These are phyloP conservation scores for Picea glauca DNA, from an alignment of 75 land plant species.

Conservation along the genomic window DNA sequence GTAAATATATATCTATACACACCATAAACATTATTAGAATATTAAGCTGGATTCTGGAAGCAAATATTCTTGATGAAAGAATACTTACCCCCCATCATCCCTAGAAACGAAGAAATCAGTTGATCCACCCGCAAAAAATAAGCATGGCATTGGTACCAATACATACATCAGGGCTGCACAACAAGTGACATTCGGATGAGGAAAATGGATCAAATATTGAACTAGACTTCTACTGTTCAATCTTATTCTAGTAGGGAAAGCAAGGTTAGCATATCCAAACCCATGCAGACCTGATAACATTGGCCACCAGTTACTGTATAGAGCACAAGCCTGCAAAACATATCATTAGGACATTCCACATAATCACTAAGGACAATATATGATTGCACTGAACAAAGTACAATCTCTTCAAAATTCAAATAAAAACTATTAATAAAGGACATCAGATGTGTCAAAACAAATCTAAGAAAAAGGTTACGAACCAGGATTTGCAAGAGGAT, in stretches of 20 bases:
- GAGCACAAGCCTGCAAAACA: conserved; percentile 66
- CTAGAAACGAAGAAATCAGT: conserved; percentile 61
- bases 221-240: not conserved
- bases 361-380: not conserved
- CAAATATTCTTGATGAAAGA: not conserved
- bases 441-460: conserved; percentile 1
- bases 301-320: conserved; percentile 91
- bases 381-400: not conserved
- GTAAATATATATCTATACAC: not conserved
- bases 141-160: conserved; percentile 95
- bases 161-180: conserved; percentile 91
- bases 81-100: conserved; percentile 64
- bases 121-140: conserved; percentile 89
- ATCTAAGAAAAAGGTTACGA: not conserved
- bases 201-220: not conserved
- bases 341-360: not conserved
- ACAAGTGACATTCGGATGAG: not conserved
- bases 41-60: not conserved
- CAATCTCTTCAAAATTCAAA: conserved; percentile 6
- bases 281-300: conserved; percentile 60
- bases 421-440: not conserved
- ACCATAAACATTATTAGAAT: not conserved
- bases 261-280: not conserved
- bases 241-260: not conserved
- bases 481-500: conserved; percentile 79